Percentiles rank a stretch among this genome's conserved stretches.
These are phyloP conservation scores for Zostera marina DNA, from an alignment of 116 monocot species.

Conservation along the genomic window DNA sequence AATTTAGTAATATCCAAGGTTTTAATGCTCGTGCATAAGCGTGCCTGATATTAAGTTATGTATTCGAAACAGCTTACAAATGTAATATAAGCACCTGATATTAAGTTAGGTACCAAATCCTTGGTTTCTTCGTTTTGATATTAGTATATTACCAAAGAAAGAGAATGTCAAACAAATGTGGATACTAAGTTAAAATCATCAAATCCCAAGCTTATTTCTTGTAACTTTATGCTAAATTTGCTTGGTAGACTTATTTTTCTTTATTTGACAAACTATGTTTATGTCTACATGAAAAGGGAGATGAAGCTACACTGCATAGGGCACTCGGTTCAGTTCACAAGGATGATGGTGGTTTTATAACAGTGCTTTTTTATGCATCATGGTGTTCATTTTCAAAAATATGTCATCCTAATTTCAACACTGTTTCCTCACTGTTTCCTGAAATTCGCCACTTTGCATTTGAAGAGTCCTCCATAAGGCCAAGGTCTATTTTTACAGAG, in stretches of 20 bases:
- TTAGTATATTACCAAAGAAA: too few species aligned
- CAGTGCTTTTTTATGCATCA: constrained; percentile 86
- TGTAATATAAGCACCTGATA: too few species aligned
- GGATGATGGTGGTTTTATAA: constrained; percentile 44
- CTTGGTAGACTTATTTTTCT: background rate
- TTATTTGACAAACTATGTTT: background rate
- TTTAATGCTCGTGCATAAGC: too few species aligned
- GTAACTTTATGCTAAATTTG: too few species aligned
- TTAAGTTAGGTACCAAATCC: too few species aligned
- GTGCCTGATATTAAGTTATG: too few species aligned
- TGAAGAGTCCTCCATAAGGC: constrained; percentile 78
- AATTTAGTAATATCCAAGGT: too few species aligned
- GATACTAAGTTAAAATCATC: too few species aligned
- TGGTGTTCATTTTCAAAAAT: constrained; percentile 94
- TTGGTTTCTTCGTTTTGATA: too few species aligned
- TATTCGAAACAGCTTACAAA: too few species aligned
- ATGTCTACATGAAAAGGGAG: constrained; percentile 30
- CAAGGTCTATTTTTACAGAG: constrained; percentile 30
- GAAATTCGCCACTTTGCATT: constrained; percentile 69
- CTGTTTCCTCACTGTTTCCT: constrained; percentile 48
- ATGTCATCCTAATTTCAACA: constrained; percentile 48
- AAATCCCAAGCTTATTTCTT: background rate
- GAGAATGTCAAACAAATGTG: too few species aligned
- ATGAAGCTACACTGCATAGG: constrained; percentile 48
- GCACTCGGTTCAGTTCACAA: constrained; percentile 39